Evolutionary conservation across 306 rosid species (phyloP).

Genomic region (Trichosanthes cucumerina): DNA sequence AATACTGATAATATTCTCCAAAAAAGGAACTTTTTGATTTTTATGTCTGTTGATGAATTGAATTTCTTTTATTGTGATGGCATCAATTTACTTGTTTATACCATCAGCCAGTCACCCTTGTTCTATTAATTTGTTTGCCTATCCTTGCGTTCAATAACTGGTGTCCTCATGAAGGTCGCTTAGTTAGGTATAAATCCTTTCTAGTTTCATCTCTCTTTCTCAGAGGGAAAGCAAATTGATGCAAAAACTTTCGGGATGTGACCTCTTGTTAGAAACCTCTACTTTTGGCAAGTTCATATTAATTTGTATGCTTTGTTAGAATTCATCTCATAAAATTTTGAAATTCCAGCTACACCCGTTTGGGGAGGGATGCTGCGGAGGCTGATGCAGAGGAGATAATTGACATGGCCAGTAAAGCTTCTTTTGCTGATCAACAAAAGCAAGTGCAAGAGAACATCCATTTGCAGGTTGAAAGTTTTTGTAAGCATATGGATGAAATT

Average conservation of each 20-base stretch:
- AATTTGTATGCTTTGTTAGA: background rate
- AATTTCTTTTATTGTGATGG: background rate
- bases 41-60: background rate
- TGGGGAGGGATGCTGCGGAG: slow-evolving; percentile 60
- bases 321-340: slow-evolving; percentile 30
- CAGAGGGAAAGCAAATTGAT: background rate
- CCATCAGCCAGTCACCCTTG: background rate
- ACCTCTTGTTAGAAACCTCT: background rate
- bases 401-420: slow-evolving; percentile 57
- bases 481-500: slow-evolving; percentile 60
- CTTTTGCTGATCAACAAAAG: slow-evolving; percentile 57
- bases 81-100: background rate
- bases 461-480: slow-evolving; percentile 46
- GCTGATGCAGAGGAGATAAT: slow-evolving; percentile 58
- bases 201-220: background rate
- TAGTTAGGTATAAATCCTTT: background rate
- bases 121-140: background rate
- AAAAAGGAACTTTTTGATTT: background rate
- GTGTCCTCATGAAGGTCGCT: background rate
- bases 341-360: slow-evolving; percentile 55
- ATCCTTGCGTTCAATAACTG: background rate
- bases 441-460: slow-evolving; percentile 84
- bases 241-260: background rate
- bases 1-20: too few species aligned
- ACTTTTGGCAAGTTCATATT: background rate